Evolutionary conservation across 1,139 yeast species (phyloP).

Genomic region (Wickerhamiella pararugosa): DNA sequence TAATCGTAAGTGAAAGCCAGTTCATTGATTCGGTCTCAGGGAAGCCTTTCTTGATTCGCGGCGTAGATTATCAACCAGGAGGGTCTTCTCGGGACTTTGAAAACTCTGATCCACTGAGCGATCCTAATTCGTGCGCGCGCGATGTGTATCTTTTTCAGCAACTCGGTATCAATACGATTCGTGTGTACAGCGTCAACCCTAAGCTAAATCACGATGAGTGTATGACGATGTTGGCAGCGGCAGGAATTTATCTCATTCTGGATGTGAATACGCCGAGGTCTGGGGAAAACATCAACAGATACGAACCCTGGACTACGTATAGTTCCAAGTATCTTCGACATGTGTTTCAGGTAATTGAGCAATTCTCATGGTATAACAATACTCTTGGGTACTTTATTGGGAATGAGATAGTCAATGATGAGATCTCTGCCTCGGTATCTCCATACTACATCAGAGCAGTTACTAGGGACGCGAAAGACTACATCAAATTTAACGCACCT

Average conservation of each 20-base stretch:
- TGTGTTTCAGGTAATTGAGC: slow-evolving; percentile 70
- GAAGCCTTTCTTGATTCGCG: slow-evolving; percentile 66
- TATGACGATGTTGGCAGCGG: slow-evolving; percentile 71
- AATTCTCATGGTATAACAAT: slow-evolving; percentile 69
- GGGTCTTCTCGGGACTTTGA: slow-evolving; percentile 44
- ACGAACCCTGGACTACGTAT: slow-evolving; percentile 57
- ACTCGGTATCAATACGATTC: slow-evolving; percentile 46
- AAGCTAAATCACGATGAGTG: slow-evolving; percentile 70
- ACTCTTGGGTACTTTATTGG: slow-evolving; percentile 87
- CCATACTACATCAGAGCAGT: slow-evolving; percentile 77
- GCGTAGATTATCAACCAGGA: slow-evolving; percentile 64
- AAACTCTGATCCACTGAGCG: slow-evolving; percentile 57
- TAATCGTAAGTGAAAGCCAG: slow-evolving; percentile 43
- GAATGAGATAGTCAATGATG: slow-evolving; percentile 81
- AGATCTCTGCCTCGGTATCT: slow-evolving; percentile 42
- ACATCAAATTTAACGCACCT: slow-evolving; percentile 50
- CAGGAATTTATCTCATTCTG: slow-evolving; percentile 75
- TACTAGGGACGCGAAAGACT: slow-evolving; percentile 77
- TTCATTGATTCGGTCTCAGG: slow-evolving; percentile 65
- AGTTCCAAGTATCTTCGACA: slow-evolving; percentile 50
- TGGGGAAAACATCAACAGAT: slow-evolving; percentile 56
- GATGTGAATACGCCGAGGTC: slow-evolving; percentile 71
- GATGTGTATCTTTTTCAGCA: slow-evolving; percentile 68
- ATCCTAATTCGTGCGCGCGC: slow-evolving; percentile 56
- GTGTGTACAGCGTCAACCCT: slow-evolving; percentile 64